phyloP scores from a whole-genome alignment of 2,329 filamentous ascomycete genomes.

The Penicillium thymicola region DNA sequence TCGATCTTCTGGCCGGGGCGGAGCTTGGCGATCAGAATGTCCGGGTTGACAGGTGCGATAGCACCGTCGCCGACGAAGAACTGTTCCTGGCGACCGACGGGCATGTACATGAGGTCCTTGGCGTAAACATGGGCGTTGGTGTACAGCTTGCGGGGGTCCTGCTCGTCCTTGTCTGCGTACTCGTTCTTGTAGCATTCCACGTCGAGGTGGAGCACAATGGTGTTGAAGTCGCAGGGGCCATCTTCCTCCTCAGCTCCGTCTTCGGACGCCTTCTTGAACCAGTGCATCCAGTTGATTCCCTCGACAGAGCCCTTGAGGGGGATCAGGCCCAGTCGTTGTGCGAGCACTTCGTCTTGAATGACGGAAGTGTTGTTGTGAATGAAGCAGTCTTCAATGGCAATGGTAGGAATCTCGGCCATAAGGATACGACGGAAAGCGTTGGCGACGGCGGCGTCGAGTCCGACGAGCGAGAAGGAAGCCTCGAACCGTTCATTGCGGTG shows the following conservation, averaged over 20 bases:
- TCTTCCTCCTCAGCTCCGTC: constrained; percentile 50
- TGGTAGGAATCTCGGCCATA: constrained; percentile 86
- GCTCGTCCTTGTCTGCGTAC: constrained; percentile 68
- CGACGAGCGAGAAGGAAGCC: constrained; percentile 84
- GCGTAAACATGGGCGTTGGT: constrained; percentile 81
- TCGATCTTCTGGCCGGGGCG: constrained; percentile 84
- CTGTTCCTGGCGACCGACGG: constrained; percentile 68
- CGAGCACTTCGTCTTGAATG: constrained; percentile 94
- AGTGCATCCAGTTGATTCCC: constrained; percentile 77
- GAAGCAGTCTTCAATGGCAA: constrained; percentile 92
- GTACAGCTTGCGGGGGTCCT: constrained; percentile 80
- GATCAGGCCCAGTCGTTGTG: constrained; percentile 83
- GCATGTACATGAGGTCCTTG: constrained; percentile 70
- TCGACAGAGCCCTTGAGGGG: constrained; percentile 77
- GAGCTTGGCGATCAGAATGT: constrained; percentile 92
- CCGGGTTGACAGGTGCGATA: constrained; percentile 78
- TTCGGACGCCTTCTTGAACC: constrained; percentile 70
- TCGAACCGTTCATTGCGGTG: constrained; percentile 77
- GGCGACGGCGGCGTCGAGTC: constrained; percentile 86
- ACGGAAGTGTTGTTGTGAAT: constrained; percentile 96
- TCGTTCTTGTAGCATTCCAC: constrained; percentile 77
- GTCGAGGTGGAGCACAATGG: constrained; percentile 72
- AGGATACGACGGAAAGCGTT: constrained; percentile 97
- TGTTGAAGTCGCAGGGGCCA: constrained; percentile 73
- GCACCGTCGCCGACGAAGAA: constrained; percentile 64